Base-by-base conservation (phyloP, 352 stramenopile species). In the Phytopythium aichiense region DNA sequence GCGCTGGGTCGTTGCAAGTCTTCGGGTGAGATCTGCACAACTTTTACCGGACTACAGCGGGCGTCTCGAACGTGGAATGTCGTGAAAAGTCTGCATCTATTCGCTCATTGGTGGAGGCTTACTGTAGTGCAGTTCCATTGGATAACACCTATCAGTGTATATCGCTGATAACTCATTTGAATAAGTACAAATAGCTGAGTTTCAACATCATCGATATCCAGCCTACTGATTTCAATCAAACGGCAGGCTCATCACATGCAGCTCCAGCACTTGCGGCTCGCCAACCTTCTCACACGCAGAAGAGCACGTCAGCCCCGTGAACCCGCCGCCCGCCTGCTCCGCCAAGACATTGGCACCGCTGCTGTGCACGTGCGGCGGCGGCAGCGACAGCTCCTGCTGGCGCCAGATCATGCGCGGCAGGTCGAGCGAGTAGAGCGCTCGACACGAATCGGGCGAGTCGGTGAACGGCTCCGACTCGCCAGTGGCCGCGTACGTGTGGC, bases 381-480 rank as follows among this genome's bases (percentile, higher is more conserved):
- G 49, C 30, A 25, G 64, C 66, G 59, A 46, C 33, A 74, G 63
- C 30, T 68, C 66, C 18, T 89, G 77, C 2, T 69, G 67, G 7
- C 80, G 75, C 80, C 83, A 92, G 62, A 92, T 88, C 81, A 92
- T 90, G 42, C 68, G 74, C 16, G 67, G 62, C 28, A 87, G 37
- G 38, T 90, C 77, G 35, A 92, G 72, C 33, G 83, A 88, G 67
- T 81, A 92, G 23, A 90, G 42, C 43, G 63, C 56, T 0, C 64
- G 63, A 6, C 58, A 60, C 7, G 69, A 42, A 22, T 84, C 75
- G 23, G 68, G 52, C 9, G 68, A 74, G 6, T 58, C 38, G 15
- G 59, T 68, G 52, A 64, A 76, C 35, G 73, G 66, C 63, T 84
- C 75, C 15, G 65, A 78, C 56, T 76, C 75, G 54, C 71, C 71